These are phyloP conservation scores for Pseudogymnoascus sp. DNA, from an alignment of 2,329 filamentous ascomycete genomes.

Conservation along the genomic window DNA sequence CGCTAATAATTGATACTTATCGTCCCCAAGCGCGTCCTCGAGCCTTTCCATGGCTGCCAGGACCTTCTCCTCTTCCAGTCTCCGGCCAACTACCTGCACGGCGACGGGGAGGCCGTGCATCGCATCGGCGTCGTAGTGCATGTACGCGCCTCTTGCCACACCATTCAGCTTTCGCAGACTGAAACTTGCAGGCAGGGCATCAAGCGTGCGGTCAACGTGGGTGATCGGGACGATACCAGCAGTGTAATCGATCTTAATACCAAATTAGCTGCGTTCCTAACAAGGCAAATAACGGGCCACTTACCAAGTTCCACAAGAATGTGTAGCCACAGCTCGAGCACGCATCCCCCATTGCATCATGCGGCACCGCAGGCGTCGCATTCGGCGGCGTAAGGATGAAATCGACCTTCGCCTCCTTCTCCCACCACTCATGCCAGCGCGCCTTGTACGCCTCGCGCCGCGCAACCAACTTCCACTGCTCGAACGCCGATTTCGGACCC, in stretches of 20 bases:
- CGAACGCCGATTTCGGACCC: conserved; percentile 63
- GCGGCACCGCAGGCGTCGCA: conserved; percentile 81
- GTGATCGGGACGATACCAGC: conserved; percentile 78
- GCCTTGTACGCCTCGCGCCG: conserved; percentile 71
- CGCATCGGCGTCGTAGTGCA: conserved; percentile 69
- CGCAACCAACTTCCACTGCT: conserved; percentile 77
- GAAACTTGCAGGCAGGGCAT: conserved; percentile 57
- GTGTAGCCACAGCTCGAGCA: conserved; percentile 87
- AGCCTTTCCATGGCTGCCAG: conserved; percentile 71
- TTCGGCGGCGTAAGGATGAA: conserved; percentile 80
- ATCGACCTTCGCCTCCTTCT: conserved; percentile 62
- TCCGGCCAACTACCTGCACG: conserved; percentile 72
- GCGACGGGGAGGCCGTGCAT: conserved; percentile 88
- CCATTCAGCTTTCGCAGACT: conserved; percentile 63
- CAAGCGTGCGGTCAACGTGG: conserved; percentile 64
- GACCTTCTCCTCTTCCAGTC: conserved; percentile 83
- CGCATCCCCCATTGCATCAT: conserved; percentile 78
- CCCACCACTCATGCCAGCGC: conserved; percentile 82
- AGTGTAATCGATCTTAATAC: conserved; percentile 72
- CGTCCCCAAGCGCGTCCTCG: conserved; percentile 61
- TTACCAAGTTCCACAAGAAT: conserved; percentile 81
- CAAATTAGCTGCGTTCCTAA: neutral
- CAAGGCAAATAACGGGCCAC: conserved; percentile 24
- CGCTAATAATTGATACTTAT: conserved; percentile 46
- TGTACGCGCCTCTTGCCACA: conserved; percentile 75